phyloP scores from a whole-genome alignment of 202 grass and related monocot genomes.

The Cymbopogon flexuosus region DNA sequence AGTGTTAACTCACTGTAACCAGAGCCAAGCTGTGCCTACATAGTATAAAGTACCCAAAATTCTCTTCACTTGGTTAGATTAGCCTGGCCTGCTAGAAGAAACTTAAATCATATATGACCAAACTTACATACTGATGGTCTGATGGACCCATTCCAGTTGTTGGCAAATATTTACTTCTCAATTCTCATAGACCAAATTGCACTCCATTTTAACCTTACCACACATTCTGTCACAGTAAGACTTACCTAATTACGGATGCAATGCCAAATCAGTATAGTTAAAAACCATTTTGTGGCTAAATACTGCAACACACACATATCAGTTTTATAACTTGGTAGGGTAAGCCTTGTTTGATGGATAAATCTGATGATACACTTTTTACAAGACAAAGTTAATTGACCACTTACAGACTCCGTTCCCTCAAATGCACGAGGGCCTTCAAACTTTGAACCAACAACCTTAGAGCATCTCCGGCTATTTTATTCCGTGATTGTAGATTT shows the following conservation, averaged over 20 bases:
- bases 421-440: not conserved
- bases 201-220: not conserved
- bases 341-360: not conserved
- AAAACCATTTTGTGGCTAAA: not conserved
- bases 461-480: too few species aligned
- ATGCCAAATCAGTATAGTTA: not conserved
- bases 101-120: not conserved
- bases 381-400: not conserved
- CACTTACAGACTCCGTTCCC: not conserved
- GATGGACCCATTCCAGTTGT: not conserved
- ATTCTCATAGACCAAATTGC: slow-evolving; percentile 4
- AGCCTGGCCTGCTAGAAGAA: not conserved
- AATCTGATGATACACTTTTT: not conserved
- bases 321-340: not conserved
- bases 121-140: not conserved
- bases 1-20: not conserved
- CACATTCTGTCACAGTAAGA: not conserved
- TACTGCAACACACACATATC: not conserved
- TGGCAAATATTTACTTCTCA: not conserved
- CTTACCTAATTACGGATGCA: not conserved
- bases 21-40: not conserved
- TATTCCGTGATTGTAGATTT: too few species aligned
- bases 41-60: not conserved
- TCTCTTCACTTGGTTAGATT: not conserved
- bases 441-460: not conserved